Conservation (phyloP, 139 green algal genomes). For the Desmodesmus armatus region DNA sequence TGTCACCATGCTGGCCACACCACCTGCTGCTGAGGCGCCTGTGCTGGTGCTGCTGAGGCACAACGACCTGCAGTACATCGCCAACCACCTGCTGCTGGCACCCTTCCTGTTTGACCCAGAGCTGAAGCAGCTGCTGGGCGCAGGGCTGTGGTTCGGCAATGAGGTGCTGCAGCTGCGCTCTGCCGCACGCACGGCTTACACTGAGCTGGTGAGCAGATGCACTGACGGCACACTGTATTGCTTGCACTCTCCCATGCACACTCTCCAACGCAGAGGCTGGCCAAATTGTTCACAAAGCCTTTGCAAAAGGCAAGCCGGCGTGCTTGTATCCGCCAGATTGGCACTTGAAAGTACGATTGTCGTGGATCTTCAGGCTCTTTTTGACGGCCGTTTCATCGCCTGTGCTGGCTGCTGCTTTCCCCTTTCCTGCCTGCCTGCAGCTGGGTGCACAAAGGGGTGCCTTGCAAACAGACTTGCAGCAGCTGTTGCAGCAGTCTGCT, state of each 20-base stretch:
- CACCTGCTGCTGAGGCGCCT: slow-evolving; percentile 33
- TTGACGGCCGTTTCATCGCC: not conserved
- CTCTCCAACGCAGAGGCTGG: no score
- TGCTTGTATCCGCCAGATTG: no score
- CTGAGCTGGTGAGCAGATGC: slow-evolving; percentile 20
- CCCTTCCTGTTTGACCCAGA: slow-evolving; percentile 35
- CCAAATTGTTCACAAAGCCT: no score
- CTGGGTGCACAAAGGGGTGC: slow-evolving; percentile 22
- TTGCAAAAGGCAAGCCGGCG: no score
- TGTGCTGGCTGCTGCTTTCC: not conserved
- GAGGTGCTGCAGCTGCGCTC: slow-evolving; percentile 31
- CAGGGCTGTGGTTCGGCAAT: slow-evolving; percentile 32
- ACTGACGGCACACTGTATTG: no score
- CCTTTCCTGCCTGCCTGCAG: not conserved
- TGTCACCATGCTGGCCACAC: slow-evolving; percentile 24
- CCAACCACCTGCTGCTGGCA: slow-evolving; percentile 43
- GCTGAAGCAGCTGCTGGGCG: slow-evolving; percentile 19
- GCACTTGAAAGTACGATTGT: no score
- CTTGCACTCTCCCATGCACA: no score
- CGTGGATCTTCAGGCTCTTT: not conserved
- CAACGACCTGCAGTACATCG: slow-evolving; percentile 47
- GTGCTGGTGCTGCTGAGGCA: slow-evolving; percentile 27
- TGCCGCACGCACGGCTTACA: slow-evolving; percentile 4
- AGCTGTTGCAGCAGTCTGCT: slow-evolving; percentile 19
- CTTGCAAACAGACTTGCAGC: not conserved